Evolutionary conservation across 2,329 filamentous ascomycete species (phyloP).

Genomic region (Zasmidium citrigriseum): DNA sequence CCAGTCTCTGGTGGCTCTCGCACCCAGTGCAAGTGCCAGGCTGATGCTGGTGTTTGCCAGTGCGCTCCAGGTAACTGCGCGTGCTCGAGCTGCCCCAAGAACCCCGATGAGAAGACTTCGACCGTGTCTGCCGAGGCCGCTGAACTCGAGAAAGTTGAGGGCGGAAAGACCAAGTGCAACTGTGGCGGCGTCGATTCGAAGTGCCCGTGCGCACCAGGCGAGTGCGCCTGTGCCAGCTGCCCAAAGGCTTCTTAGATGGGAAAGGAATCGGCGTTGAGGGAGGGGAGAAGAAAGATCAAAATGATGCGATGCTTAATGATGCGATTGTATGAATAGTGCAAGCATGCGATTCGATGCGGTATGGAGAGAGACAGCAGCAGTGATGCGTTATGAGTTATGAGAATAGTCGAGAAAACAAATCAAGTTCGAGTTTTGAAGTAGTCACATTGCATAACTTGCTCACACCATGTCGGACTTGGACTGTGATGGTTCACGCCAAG

Average conservation of each 20-base stretch:
- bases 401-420: neutral
- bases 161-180: constrained; percentile 53
- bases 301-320: neutral
- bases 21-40: constrained; percentile 49
- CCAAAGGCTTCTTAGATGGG: constrained; percentile 40
- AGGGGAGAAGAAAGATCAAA: neutral
- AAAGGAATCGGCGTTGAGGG: neutral
- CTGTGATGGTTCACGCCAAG: neutral
- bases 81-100: constrained; percentile 50
- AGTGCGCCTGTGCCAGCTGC: constrained; percentile 51
- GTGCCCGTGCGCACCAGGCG: constrained; percentile 50
- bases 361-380: neutral
- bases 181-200: constrained; percentile 47
- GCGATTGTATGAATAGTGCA: neutral
- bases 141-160: constrained; percentile 53
- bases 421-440: neutral
- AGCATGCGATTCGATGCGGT: neutral
- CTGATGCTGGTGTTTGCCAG: constrained; percentile 42
- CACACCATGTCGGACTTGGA: neutral
- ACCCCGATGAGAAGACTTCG: constrained; percentile 36
- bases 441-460: neutral
- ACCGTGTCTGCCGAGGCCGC: constrained; percentile 33
- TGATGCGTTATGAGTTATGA: neutral
- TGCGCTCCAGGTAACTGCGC: constrained; percentile 49
- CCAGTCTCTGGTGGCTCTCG: constrained; percentile 40